Evolutionary conservation across 768 basidiomycete genomes (phyloP).

Genomic region (Chalciporus sphaerocephalus): DNA sequence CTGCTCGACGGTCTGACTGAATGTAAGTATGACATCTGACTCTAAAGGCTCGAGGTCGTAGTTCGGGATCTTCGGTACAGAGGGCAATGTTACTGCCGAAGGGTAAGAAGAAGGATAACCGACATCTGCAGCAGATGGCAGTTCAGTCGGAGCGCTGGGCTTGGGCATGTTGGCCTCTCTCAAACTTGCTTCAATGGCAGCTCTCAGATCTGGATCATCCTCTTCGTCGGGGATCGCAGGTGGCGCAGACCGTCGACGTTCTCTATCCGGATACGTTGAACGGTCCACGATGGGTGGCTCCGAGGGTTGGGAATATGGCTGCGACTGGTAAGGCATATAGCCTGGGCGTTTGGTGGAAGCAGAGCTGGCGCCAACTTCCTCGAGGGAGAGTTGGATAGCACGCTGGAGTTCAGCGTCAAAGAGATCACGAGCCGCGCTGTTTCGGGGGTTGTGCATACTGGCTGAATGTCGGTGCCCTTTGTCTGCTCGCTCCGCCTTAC

Average conservation of each 20-base stretch:
- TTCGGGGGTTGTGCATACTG: slow-evolving; percentile 51
- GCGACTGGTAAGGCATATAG: slow-evolving; percentile 60
- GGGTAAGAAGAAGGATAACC: slow-evolving; percentile 45
- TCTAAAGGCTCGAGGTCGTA: slow-evolving; percentile 83
- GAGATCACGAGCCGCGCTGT: slow-evolving; percentile 54
- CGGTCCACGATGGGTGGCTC: slow-evolving; percentile 68
- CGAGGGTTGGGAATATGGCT: slow-evolving; percentile 45
- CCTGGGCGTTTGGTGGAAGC: slow-evolving; percentile 52
- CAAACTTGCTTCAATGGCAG: slow-evolving; percentile 93
- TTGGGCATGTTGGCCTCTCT: slow-evolving; percentile 76
- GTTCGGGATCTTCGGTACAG: slow-evolving; percentile 55
- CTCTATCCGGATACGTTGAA: slow-evolving; percentile 37
- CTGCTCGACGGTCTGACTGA: slow-evolving; percentile 86
- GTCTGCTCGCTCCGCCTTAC: slow-evolving; percentile 57
- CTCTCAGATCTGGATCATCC: slow-evolving; percentile 85
- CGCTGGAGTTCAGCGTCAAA: slow-evolving; percentile 88
- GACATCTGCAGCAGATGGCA: slow-evolving; percentile 51
- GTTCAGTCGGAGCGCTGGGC: slow-evolving; percentile 69
- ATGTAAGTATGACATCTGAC: slow-evolving; percentile 81
- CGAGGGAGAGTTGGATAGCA: slow-evolving; percentile 87
- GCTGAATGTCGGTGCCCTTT: slow-evolving; percentile 53
- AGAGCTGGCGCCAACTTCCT: slow-evolving; percentile 57
- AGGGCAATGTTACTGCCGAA: slow-evolving; percentile 35
- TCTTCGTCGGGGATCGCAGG: slow-evolving; percentile 52
- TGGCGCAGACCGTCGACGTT: slow-evolving; percentile 17